These are phyloP conservation scores for Pythium rishiriense DNA, from an alignment of 352 stramenopile genomes.

Conservation along the genomic window DNA sequence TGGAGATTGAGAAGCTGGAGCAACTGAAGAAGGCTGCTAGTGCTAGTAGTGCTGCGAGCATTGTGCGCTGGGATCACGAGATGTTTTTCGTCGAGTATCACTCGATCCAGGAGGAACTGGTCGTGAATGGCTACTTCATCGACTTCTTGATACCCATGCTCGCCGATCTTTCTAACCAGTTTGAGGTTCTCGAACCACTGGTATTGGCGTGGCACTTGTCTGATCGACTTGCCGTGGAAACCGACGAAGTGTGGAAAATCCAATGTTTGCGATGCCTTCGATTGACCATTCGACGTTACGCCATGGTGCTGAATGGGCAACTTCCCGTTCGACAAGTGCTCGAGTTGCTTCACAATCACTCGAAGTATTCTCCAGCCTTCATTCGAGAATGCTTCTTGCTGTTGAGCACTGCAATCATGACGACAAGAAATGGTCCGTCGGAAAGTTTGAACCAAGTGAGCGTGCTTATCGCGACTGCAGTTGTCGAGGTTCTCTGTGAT, in stretches of 20 bases:
- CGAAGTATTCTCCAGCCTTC: conserved; percentile 45
- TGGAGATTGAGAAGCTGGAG: conserved; percentile 60
- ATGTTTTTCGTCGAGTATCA: conserved; percentile 79
- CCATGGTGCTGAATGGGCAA: conserved; percentile 79
- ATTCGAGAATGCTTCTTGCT: conserved; percentile 78
- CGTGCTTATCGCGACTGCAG: conserved; percentile 40
- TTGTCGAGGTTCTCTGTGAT: conserved; percentile 65
- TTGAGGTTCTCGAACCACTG: conserved; percentile 71
- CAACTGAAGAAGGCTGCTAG: conserved; percentile 24
- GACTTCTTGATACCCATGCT: conserved; percentile 72
- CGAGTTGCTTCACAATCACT: conserved; percentile 58
- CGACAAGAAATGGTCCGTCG: conserved; percentile 56
- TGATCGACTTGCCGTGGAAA: conserved; percentile 64
- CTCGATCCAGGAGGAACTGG: conserved; percentile 70
- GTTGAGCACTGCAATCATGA: conserved; percentile 72
- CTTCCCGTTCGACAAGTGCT: conserved; percentile 62
- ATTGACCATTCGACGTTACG: conserved; percentile 70
- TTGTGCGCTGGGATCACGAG: conserved; percentile 70
- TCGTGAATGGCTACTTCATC: conserved; percentile 84
- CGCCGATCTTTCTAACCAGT: conserved; percentile 57
- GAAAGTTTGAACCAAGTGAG: conserved; percentile 66
- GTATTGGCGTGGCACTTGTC: conserved; percentile 82
- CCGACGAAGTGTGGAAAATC: conserved; percentile 57
- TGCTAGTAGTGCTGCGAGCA: conserved; percentile 21
- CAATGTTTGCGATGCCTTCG: conserved; percentile 69